phyloP scores from a whole-genome alignment of 352 stramenopile genomes.

The Salisapilia sapeloensis region DNA sequence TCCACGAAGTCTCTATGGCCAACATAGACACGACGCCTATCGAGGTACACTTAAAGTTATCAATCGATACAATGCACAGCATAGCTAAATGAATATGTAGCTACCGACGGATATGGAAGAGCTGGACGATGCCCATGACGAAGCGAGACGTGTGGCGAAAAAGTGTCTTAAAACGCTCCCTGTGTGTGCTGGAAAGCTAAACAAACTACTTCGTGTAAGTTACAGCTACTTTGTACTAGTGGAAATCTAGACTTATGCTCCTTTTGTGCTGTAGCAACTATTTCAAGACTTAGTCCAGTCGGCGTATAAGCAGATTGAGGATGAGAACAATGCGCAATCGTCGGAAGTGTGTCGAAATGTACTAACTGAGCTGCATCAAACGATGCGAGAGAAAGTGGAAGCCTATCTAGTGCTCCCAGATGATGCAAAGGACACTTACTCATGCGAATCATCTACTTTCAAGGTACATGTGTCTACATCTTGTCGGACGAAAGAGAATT shows the following conservation, averaged over 20 bases:
- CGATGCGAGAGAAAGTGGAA: slow-evolving; percentile 41
- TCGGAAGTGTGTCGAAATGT: slow-evolving; percentile 35
- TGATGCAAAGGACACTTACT: slow-evolving; percentile 38
- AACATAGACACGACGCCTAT: no score
- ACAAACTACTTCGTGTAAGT: slow-evolving; percentile 28
- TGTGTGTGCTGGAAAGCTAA: slow-evolving; percentile 46
- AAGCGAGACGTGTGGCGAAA: slow-evolving; percentile 32
- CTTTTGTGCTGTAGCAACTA: slow-evolving; percentile 28
- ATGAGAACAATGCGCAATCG: slow-evolving; percentile 59
- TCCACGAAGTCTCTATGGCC: no score
- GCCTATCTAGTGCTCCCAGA: slow-evolving; percentile 20
- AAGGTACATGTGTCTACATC: slow-evolving; percentile 17
- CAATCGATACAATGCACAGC: no score
- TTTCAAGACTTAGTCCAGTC: slow-evolving; percentile 62
- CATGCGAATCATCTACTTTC: slow-evolving; percentile 43
- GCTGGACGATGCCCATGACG: slow-evolving; percentile 24
- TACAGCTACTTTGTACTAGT: slow-evolving; percentile 1
- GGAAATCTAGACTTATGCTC: not conserved
- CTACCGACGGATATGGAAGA: slow-evolving; percentile 38
- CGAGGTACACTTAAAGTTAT: no score
- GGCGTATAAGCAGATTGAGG: slow-evolving; percentile 37
- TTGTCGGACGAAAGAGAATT: not conserved
- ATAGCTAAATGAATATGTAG: no score
- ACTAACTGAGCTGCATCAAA: slow-evolving; percentile 28
- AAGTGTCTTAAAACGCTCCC: slow-evolving; percentile 40